Evolutionary conservation across 768 basidiomycete species (phyloP), one percentile per base, ranked within the genome.

Genomic region (Russula emetica): DNA sequence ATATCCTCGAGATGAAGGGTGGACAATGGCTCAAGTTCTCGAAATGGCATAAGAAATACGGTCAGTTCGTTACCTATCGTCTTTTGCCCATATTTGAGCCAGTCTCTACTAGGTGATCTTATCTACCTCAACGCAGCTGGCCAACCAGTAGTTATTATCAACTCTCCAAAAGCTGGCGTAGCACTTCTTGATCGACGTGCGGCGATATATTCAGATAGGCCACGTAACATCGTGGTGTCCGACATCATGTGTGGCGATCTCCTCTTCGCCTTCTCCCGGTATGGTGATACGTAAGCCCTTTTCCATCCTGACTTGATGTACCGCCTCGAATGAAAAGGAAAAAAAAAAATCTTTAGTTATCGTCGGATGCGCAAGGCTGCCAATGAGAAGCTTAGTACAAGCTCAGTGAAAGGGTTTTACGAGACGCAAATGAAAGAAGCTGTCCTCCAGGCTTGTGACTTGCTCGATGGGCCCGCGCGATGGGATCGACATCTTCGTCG

Each of bases 161-260:
- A 55, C 40, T 42, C 55, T 42, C 55, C 28, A 9, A 55, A 28
- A 55, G 55, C n/a, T 11, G 55, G 38, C 7, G 55, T 26, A 28
- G 54, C 24, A 16, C 54, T 55, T 14, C 38, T 55, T 7, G 54
- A 55, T 55, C 55, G 40, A 42, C 55, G 55, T 14, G 14, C 55
- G 18, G 34, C 8, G 16, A 42, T 42, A 26, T 55, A 55, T 55
- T 30, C 55, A 9, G 40, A 42, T 42, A 24, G 55, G 1, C 55
- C 55, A 20, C 38, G 16, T 26, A 42, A 47, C 45, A 13, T 55
- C 20, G 40, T 55, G 9, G 55, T 26, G 6, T 26, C 38, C 11
- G 55, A 55, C 16, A 55, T 55, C 40, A 55, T 55, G 55, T 26
- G 24, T 20, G 38, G 55, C 11, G 26, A 18, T 3, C 55, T 55